phyloP scores from a whole-genome alignment of 305 asterid genomes.

The Fraxinus paxiana region DNA sequence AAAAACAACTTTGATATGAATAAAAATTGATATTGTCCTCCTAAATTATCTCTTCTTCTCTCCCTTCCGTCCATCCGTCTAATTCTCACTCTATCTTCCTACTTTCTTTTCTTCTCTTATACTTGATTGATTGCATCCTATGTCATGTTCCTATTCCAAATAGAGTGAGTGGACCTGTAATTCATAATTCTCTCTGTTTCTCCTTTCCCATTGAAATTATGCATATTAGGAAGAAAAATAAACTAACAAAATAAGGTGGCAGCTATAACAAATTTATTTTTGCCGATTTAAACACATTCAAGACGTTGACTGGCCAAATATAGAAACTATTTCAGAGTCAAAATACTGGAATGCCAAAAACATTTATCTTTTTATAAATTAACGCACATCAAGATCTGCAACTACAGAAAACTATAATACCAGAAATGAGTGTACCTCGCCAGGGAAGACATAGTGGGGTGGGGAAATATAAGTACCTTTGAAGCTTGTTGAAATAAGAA shows the following conservation, averaged over 20 bases:
- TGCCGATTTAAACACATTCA: not conserved
- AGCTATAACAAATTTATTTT: not conserved
- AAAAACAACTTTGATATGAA: not conserved
- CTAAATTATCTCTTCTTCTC: not conserved
- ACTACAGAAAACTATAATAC: not conserved
- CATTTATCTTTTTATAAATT: not conserved
- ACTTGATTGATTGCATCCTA: not conserved
- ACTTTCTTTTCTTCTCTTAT: not conserved
- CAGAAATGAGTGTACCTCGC: not conserved
- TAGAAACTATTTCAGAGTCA: not conserved
- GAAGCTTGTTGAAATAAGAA: conserved; percentile 93
- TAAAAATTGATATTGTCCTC: not conserved
- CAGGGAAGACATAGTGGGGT: not conserved
- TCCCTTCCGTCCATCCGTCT: not conserved
- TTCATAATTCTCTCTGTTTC: not conserved
- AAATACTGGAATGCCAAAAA: not conserved
- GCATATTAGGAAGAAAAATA: not conserved
- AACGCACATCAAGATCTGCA: not conserved
- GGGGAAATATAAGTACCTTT: conserved; percentile 45
- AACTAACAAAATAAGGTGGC: not conserved
- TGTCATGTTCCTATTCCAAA: not conserved
- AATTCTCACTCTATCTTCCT: not conserved
- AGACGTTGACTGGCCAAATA: not conserved
- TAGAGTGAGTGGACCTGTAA: not conserved
- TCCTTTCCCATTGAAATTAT: not conserved